Base-by-base conservation (phyloP, 306 rosid species). In the Ceratonia siliqua region DNA sequence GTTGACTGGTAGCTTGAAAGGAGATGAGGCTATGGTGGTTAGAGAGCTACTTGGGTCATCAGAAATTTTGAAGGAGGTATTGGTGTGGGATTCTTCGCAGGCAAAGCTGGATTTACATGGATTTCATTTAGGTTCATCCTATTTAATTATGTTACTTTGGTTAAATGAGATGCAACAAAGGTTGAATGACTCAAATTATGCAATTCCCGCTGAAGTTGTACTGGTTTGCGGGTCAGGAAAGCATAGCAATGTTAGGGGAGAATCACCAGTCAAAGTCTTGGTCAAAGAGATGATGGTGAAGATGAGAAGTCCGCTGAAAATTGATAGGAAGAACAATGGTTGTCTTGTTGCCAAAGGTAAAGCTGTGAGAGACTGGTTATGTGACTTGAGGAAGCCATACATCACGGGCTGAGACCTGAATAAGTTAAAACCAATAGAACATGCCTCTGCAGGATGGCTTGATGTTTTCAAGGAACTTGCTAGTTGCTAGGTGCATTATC, bases 61-160 rank as follows among this genome's bases (percentile, higher is more conserved):
- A 3, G 22, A 48, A 45, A 79, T 89, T 56, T 80, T 91, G 77
- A 89, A 79, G 30, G 96, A 89, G 80, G 82, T 80, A 8, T 82
- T 83, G 92, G 85, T 50, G 73, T 89, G 97, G 90, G 91, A 76
- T 61, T 55, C 89, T 55, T n/a, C 8, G 59, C 92, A 89, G 84
- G 82, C 61, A n/a, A 93, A 91, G 78, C 79, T 93, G 87, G 96
- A 93, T 78, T 81, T 91, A 79, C 96, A 90, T 76, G 97, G 98
- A 28, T 70, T 86, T 83, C 96, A 91, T 54, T 76, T 87, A 65
- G 88, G 89, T 56, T 76, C 94, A 6, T 87, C 90, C 7, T 94
- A 94, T 66, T 75, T 89, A 74, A 75, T 91, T 9, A 48, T 87
- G 85, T 75, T 94, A 43, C 83, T 85, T 71, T 91, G 98, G 96